These are phyloP conservation scores for Pseudopyrenochaeta lycopersici DNA, from an alignment of 2,329 filamentous ascomycete species.

Conservation along the genomic window DNA sequence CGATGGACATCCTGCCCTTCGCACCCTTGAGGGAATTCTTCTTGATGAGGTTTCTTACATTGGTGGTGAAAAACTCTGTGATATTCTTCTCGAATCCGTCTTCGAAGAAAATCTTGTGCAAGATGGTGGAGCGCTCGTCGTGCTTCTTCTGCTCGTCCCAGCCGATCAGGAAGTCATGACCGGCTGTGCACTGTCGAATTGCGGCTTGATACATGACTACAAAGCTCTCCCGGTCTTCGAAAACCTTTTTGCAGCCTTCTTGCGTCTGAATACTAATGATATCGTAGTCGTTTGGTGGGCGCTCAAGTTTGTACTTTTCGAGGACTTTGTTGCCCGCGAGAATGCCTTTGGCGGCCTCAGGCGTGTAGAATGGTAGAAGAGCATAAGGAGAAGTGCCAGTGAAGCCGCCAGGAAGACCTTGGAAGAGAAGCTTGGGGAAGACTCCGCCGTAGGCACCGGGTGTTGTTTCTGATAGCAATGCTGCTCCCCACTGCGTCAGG, in stretches of 20 bases:
- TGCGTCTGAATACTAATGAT: slow-evolving; percentile 61
- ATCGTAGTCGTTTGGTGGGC: slow-evolving; percentile 52
- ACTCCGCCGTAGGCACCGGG: slow-evolving; percentile 59
- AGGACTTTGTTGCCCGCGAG: slow-evolving; percentile 57
- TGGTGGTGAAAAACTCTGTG: slow-evolving; percentile 67
- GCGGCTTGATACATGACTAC: slow-evolving; percentile 58
- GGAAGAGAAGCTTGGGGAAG: slow-evolving; percentile 54
- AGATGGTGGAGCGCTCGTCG: slow-evolving; percentile 47
- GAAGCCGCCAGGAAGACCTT: slow-evolving; percentile 57
- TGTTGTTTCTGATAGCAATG: slow-evolving; percentile 50
- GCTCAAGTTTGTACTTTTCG: slow-evolving; percentile 56
- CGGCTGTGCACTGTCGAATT: slow-evolving; percentile 71
- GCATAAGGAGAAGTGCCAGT: slow-evolving; percentile 60
- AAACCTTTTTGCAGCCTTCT: slow-evolving; percentile 60
- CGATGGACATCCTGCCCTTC: slow-evolving; percentile 57
- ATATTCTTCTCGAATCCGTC: slow-evolving; percentile 70
- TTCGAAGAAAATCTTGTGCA: slow-evolving; percentile 67
- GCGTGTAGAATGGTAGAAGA: slow-evolving; percentile 62
- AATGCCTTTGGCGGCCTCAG: slow-evolving; percentile 57
- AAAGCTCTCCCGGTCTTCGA: slow-evolving; percentile 61
- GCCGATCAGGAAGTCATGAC: slow-evolving; percentile 65
- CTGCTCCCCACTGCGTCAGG: slow-evolving; percentile 59
- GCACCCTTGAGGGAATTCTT: slow-evolving; percentile 57
- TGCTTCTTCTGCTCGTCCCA: slow-evolving; percentile 48
- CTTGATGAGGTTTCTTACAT: slow-evolving; percentile 56